phyloP scores from a whole-genome alignment of 2,329 filamentous ascomycete genomes.

The Colletotrichum liaoningense region DNA sequence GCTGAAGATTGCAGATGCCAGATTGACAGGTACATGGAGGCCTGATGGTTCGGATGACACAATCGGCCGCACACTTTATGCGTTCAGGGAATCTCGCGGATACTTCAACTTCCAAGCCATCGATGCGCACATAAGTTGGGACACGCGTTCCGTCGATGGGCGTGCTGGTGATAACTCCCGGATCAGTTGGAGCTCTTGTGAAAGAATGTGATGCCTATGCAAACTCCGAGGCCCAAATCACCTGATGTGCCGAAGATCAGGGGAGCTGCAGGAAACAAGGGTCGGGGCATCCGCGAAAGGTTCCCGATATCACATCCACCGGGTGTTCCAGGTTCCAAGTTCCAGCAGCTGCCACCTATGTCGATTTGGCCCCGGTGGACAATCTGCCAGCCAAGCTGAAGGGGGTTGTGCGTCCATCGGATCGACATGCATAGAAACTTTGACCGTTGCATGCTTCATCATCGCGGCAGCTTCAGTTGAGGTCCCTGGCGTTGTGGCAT shows the following conservation, averaged over 20 bases:
- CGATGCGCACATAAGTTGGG: background rate
- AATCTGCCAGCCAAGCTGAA: background rate
- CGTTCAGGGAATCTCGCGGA: background rate
- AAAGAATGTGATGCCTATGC: background rate
- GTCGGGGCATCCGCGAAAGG: conserved; percentile 22
- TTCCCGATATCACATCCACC: conserved; percentile 17
- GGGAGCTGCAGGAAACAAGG: conserved; percentile 28
- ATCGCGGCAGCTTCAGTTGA: background rate
- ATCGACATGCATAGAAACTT: background rate
- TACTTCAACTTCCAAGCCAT: background rate
- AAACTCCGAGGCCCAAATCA: background rate
- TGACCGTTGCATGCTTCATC: background rate
- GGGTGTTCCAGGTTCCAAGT: conserved; percentile 2
- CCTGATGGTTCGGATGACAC: background rate
- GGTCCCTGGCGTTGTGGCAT: background rate
- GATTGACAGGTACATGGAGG: background rate
- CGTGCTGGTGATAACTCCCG: background rate
- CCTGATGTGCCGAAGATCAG: conserved; percentile 19
- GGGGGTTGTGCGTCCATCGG: background rate
- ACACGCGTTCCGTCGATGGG: background rate
- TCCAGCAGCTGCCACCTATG: background rate
- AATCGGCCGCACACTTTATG: background rate
- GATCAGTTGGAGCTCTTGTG: background rate
- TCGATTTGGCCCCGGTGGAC: background rate
- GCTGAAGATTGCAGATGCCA: background rate